Percentiles rank a stretch among this genome's conserved stretches.
Evolutionary conservation across 768 basidiomycete species (phyloP).

Genomic region (Lentinus brumalis): DNA sequence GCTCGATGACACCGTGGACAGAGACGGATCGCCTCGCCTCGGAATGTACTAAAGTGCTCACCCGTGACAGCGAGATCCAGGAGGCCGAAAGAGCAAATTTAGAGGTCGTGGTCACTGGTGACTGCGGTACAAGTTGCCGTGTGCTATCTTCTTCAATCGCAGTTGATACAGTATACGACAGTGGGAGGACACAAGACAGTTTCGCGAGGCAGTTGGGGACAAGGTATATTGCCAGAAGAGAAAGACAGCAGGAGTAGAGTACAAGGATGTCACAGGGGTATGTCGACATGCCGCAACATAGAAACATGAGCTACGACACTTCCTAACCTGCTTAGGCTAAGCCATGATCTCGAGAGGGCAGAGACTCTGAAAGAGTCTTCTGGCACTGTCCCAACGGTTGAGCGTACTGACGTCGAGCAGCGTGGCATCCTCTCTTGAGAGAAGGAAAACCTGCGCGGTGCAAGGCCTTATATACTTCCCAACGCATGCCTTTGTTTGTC

Average conservation of each 20-base stretch:
- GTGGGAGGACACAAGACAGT: too few relatives aligned
- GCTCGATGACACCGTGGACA: too few relatives aligned
- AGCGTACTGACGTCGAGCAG: slow-evolving; percentile 54
- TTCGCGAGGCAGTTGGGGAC: not conserved
- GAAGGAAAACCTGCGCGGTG: slow-evolving; percentile 9
- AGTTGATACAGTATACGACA: too few relatives aligned
- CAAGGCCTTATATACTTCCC: slow-evolving; percentile 29
- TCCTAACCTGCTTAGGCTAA: slow-evolving; percentile 54
- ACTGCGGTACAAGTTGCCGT: too few relatives aligned
- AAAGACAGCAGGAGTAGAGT: not conserved
- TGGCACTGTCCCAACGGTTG: slow-evolving; percentile 68
- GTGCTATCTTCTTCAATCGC: too few relatives aligned
- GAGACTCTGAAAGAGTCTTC: slow-evolving; percentile 51
- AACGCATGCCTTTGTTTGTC: not conserved
- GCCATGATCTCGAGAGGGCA: slow-evolving; percentile 54
- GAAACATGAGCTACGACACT: slow-evolving; percentile 58
- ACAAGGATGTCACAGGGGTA: slow-evolving; percentile 49
- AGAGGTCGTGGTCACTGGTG: too few relatives aligned
- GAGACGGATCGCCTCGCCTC: too few relatives aligned
- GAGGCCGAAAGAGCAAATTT: too few relatives aligned
- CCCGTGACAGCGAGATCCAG: too few relatives aligned
- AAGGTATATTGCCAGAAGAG: not conserved
- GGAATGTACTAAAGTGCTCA: too few relatives aligned
- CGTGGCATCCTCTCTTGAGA: slow-evolving; percentile 59
- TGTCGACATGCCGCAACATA: slow-evolving; percentile 68